Percentiles rank a stretch among this genome's conserved stretches.
phyloP scores from a whole-genome alignment of 768 basidiomycete species.

The Amanita fuliginea region DNA sequence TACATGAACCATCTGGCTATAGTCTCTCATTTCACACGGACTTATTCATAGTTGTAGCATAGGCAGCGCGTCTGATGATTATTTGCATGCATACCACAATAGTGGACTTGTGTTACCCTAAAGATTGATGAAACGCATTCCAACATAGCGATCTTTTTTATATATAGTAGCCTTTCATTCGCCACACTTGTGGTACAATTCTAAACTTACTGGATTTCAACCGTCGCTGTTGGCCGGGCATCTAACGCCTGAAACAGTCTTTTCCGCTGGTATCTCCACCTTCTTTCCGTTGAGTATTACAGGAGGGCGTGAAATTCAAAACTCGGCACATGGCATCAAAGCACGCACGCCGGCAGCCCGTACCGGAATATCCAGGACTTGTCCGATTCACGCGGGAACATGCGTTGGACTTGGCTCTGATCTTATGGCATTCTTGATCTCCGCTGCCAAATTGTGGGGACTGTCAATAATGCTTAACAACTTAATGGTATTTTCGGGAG shows the following conservation, averaged over 20 bases:
- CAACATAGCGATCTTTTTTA: background rate
- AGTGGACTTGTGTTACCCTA: background rate
- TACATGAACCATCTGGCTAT: background rate
- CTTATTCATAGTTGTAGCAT: conserved; percentile 1
- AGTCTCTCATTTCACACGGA: background rate
- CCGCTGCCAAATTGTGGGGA: conserved; percentile 26
- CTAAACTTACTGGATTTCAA: conserved; percentile 2
- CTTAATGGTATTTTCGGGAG: conserved; percentile 51
- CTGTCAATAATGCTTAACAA: conserved; percentile 69
- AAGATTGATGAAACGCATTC: no score
- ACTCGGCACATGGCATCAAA: no score
- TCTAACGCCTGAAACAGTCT: conserved; percentile 2
- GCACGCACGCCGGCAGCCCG: no score
- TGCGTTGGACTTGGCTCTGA: conserved; percentile 57
- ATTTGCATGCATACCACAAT: background rate
- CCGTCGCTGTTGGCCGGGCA: conserved; percentile 24
- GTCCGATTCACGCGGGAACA: conserved; percentile 61
- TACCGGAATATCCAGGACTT: conserved; percentile 49
- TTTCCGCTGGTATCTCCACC: conserved; percentile 49
- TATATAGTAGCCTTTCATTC: background rate
- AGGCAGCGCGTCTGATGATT: background rate
- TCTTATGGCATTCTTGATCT: conserved; percentile 49
- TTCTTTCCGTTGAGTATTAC: conserved; percentile 72
- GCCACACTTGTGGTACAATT: conserved; percentile 40
- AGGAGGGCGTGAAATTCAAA: no score